Percentiles rank a stretch among this genome's conserved stretches.
These are phyloP conservation scores for Phytophthora meadii DNA, from an alignment of 352 stramenopile genomes.

Conservation along the genomic window DNA sequence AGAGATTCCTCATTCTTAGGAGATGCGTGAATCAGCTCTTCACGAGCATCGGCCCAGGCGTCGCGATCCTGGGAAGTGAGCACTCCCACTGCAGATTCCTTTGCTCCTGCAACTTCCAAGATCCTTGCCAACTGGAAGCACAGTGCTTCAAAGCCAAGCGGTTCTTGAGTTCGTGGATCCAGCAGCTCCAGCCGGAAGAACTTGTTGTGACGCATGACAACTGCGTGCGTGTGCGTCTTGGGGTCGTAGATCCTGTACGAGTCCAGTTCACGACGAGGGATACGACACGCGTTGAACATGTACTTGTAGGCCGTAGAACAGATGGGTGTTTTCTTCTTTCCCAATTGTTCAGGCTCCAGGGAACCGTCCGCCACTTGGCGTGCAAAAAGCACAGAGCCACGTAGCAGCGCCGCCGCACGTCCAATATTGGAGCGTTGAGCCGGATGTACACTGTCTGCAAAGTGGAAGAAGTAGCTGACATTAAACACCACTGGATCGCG, in stretches of 20 bases:
- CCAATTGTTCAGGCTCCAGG: slow-evolving; percentile 90
- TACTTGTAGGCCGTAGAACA: slow-evolving; percentile 94
- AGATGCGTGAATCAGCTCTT: slow-evolving; percentile 61
- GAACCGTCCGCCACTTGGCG: slow-evolving; percentile 85
- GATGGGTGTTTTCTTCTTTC: slow-evolving; percentile 89
- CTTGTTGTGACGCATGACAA: slow-evolving; percentile 90
- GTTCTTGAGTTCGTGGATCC: slow-evolving; percentile 38
- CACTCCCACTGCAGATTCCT: slow-evolving; percentile 63
- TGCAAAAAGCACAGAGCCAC: slow-evolving; percentile 90
- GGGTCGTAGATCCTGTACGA: slow-evolving; percentile 93
- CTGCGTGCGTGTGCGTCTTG: slow-evolving; percentile 79
- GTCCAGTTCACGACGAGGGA: slow-evolving; percentile 81
- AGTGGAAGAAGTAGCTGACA: slow-evolving; percentile 92
- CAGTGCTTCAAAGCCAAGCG: slow-evolving; percentile 67
- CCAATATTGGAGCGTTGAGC: slow-evolving; percentile 70
- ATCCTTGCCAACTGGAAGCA: slow-evolving; percentile 64
- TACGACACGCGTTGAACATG: slow-evolving; percentile 96
- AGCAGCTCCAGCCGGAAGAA: slow-evolving; percentile 75
- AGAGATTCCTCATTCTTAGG: slow-evolving; percentile 67
- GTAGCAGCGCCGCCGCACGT: slow-evolving; percentile 84
- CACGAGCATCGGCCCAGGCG: slow-evolving; percentile 78
- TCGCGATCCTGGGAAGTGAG: slow-evolving; percentile 80
- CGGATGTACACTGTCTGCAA: slow-evolving; percentile 66
- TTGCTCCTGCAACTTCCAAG: slow-evolving; percentile 53
- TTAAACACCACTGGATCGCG: slow-evolving; percentile 89